Conservation (phyloP, 257 asterid species). For the Penstemon eatonii region DNA sequence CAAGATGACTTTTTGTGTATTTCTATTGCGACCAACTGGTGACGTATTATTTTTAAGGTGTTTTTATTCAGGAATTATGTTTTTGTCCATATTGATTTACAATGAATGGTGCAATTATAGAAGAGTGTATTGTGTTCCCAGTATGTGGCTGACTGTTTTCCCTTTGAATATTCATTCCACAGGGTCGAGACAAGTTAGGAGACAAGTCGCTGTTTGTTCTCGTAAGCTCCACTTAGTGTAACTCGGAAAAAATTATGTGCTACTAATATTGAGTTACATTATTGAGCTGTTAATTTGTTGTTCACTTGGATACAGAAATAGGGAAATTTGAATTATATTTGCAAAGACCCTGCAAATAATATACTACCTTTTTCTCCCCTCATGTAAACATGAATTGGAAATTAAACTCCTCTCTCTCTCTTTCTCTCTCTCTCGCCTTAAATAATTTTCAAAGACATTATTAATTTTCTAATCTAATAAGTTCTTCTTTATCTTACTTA, state of each 20-base stretch:
- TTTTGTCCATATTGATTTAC: not conserved
- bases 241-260: not conserved
- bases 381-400: too few relatives aligned
- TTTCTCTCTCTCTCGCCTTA: too few relatives aligned
- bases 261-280: conserved; percentile 12
- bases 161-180: conserved; percentile 7
- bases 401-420: too few relatives aligned
- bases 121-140: not conserved
- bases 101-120: not conserved
- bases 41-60: not conserved
- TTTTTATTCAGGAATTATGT: not conserved
- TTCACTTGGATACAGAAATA: not conserved
- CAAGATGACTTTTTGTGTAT: not conserved
- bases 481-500: too few relatives aligned
- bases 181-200: conserved; percentile 84
- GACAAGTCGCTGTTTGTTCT: conserved; percentile 75
- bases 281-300: conserved; percentile 6
- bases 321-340: conserved; percentile 8
- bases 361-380: not conserved
- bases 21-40: not conserved
- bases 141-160: conserved; percentile 18
- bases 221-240: conserved; percentile 41
- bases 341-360: not conserved
- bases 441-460: too few relatives aligned
- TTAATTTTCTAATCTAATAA: too few relatives aligned